Evolutionary conservation across 345 rosid genomes (phyloP).

Genomic region (Syzygium oleosum): DNA sequence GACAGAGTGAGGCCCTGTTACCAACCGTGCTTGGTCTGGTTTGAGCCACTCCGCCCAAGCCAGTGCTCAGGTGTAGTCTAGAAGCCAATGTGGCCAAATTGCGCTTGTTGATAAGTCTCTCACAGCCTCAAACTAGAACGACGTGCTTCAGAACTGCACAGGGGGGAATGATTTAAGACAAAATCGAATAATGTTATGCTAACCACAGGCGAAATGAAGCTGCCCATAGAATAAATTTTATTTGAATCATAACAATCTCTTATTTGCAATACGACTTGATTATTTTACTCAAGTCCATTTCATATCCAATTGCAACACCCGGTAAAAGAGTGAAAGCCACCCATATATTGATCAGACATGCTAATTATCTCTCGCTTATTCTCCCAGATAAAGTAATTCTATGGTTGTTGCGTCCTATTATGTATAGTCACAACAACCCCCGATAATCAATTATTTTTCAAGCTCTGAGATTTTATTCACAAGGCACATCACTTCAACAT

Average conservation of each 20-base stretch:
- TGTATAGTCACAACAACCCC: not conserved
- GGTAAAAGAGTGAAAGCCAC: not conserved
- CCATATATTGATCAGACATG: not conserved
- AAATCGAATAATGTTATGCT: not conserved
- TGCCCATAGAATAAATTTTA: not conserved
- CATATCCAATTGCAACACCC: not conserved
- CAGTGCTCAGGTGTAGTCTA: not conserved
- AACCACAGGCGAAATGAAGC: not conserved
- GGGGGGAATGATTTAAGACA: not conserved
- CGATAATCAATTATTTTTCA: rapidly evolving
- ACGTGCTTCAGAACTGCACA: no score
- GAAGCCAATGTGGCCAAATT: not conserved
- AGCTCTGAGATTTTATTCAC: not conserved
- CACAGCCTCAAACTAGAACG: not conserved
- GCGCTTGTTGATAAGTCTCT: not conserved
- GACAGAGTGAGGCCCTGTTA: rapidly evolving
- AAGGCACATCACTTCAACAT: not conserved
- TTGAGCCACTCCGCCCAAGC: rapidly evolving
- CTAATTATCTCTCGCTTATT: not conserved
- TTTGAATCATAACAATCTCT: rapidly evolving
- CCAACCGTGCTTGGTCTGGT: not conserved
- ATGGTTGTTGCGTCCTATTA: not conserved
- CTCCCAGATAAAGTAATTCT: not conserved
- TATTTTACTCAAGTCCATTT: not conserved
- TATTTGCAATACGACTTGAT: rapidly evolving